A percentile compares a stretch with the other conserved stretches of the same genome.
These are phyloP conservation scores for Scopulariopsis brevicaulis DNA, from an alignment of 2,329 filamentous ascomycete species.

Conservation along the genomic window DNA sequence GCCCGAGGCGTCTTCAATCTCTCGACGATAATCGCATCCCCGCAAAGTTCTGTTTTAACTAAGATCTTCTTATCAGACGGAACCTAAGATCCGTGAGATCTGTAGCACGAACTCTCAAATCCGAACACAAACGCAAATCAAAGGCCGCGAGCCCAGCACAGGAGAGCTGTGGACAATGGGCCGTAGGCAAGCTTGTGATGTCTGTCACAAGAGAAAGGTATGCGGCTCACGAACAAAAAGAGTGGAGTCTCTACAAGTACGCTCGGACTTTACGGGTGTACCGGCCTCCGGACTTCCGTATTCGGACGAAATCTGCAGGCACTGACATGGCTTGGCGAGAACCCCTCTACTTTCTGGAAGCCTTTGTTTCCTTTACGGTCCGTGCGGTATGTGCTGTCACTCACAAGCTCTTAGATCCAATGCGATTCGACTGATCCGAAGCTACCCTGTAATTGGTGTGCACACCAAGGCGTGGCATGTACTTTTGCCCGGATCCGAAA, in stretches of 20 bases:
- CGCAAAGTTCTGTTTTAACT: too few relatives aligned
- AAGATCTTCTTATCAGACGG: too few relatives aligned
- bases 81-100: too few relatives aligned
- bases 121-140: too few relatives aligned
- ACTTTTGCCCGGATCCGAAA: slow-evolving; percentile 22
- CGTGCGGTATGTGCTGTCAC: too few relatives aligned
- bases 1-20: too few relatives aligned
- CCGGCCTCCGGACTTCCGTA: background rate
- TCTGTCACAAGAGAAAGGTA: slow-evolving; percentile 10
- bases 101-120: too few relatives aligned
- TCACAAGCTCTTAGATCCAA: slow-evolving; percentile 26
- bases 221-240: background rate
- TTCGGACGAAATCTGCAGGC: background rate
- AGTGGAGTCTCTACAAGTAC: slow-evolving; percentile 5
- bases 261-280: background rate
- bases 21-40: too few relatives aligned
- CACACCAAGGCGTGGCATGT: slow-evolving; percentile 32
- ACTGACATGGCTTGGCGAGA: background rate
- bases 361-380: too few relatives aligned
- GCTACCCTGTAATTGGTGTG: slow-evolving; percentile 35
- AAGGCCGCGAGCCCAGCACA: too few relatives aligned
- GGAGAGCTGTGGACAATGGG: slow-evolving; percentile 1
- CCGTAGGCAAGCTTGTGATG: slow-evolving; percentile 6
- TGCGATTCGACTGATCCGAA: slow-evolving; percentile 28
- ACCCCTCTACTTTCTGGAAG: too few relatives aligned